Evolutionary conservation across 768 basidiomycete genomes (phyloP).

Genomic region (Pleurotus sapidus): DNA sequence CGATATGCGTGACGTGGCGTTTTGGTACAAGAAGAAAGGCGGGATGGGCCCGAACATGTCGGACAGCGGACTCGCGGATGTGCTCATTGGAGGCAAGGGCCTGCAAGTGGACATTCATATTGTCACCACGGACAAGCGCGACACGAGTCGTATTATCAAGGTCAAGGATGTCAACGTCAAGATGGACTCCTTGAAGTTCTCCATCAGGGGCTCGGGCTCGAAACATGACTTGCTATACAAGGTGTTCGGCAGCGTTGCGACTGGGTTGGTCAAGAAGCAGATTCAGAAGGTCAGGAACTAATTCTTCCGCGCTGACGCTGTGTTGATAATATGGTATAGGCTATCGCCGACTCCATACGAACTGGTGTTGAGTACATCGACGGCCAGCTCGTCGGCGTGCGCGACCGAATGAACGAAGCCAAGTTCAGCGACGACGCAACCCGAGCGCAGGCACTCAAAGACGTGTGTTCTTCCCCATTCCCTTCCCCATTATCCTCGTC

Average conservation of each 20-base stretch:
- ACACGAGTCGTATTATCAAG: conserved; percentile 66
- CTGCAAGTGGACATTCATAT: conserved; percentile 65
- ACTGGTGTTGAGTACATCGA: conserved; percentile 86
- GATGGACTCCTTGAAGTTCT: conserved; percentile 84
- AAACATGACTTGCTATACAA: conserved; percentile 90
- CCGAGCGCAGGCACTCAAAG: conserved; percentile 51
- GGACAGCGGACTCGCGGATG: conserved; percentile 84
- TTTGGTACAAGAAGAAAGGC: conserved; percentile 83
- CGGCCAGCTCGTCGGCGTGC: conserved; percentile 80
- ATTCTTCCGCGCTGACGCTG: too few species aligned
- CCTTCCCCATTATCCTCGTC: not conserved
- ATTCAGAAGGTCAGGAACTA: conserved; percentile 31
- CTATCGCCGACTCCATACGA: conserved; percentile 58
- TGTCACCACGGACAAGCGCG: conserved; percentile 46
- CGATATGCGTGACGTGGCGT: conserved; percentile 90
- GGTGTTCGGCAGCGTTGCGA: conserved; percentile 75
- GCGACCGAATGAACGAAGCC: conserved; percentile 72
- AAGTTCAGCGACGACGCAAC: conserved; percentile 30
- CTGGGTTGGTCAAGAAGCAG: conserved; percentile 76
- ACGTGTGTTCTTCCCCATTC: conserved; percentile 32
- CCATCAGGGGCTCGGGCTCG: conserved; percentile 84
- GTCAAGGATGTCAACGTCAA: conserved; percentile 72
- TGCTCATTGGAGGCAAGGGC: conserved; percentile 82
- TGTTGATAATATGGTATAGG: conserved; percentile 9
- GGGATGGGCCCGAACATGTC: conserved; percentile 69